Conservation (phyloP, 768 basidiomycete species). For the Russula lepida region DNA sequence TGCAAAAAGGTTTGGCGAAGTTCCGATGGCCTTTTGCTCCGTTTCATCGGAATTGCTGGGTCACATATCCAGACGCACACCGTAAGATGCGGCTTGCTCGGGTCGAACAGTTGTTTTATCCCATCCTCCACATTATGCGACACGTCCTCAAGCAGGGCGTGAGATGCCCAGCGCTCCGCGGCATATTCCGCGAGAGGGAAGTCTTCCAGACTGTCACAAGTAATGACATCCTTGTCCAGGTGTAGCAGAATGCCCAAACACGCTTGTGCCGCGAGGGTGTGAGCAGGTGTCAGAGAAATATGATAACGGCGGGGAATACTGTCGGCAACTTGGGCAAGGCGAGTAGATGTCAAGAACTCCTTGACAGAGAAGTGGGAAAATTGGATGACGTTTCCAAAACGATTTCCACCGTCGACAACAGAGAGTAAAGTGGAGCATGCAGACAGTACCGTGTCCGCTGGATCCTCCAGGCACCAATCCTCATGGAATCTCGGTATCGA, state of each 20-base stretch:
- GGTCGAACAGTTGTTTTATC: neutral
- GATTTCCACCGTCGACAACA: too few relatives aligned
- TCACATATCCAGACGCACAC: neutral
- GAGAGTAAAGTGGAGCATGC: too few relatives aligned
- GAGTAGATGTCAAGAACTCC: neutral
- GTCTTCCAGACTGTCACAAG: too few relatives aligned
- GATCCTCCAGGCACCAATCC: too few relatives aligned
- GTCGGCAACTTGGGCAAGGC: neutral
- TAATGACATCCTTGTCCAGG: too few relatives aligned
- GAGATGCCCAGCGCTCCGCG: neutral
- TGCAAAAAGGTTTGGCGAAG: neutral
- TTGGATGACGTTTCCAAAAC: neutral
- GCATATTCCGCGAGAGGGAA: too few relatives aligned
- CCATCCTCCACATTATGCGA: neutral
- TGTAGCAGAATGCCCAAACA: too few relatives aligned
- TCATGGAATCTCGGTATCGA: too few relatives aligned
- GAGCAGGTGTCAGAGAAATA: neutral
- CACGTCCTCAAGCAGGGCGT: neutral
- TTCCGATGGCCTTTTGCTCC: neutral
- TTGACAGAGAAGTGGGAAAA: neutral
- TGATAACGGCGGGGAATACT: neutral
- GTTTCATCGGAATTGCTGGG: neutral
- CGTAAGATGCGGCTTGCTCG: neutral
- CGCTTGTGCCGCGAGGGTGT: too few relatives aligned
- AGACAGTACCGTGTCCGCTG: too few relatives aligned